Conservation (phyloP, 805 yeast genomes). For the Lipomyces kockii region DNA sequence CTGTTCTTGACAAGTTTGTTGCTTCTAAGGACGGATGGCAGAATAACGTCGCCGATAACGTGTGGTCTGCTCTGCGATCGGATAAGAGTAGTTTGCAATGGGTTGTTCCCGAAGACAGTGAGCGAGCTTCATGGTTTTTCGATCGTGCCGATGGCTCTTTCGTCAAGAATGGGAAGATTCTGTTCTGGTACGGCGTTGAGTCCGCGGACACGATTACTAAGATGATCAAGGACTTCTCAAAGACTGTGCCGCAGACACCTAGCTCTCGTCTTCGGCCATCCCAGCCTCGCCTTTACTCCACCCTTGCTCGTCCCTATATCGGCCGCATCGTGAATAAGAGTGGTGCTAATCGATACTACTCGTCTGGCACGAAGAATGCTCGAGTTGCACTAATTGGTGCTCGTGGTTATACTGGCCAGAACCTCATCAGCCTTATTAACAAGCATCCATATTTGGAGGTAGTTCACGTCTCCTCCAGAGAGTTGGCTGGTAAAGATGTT, state of each 20-base stretch:
- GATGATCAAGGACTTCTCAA: slow-evolving; percentile 23
- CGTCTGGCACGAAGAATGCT: slow-evolving; percentile 58
- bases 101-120: slow-evolving; percentile 88
- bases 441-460: slow-evolving; percentile 85
- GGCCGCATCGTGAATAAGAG: background rate
- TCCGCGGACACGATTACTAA: slow-evolving; percentile 26
- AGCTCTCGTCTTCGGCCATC: slow-evolving; percentile 1
- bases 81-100: slow-evolving; percentile 80
- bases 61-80: slow-evolving; percentile 77
- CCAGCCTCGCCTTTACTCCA: slow-evolving; percentile 24
- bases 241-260: slow-evolving; percentile 3
- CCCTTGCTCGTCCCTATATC: slow-evolving; percentile 16
- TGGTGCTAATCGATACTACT: slow-evolving; percentile 3
- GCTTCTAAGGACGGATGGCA: slow-evolving; percentile 94
- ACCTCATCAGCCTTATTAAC: slow-evolving; percentile 83
- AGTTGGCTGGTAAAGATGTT: slow-evolving; percentile 82
- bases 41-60: slow-evolving; percentile 94
- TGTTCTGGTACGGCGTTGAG: slow-evolving; percentile 91
- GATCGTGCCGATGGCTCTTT: slow-evolving; percentile 93
- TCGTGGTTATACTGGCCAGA: slow-evolving; percentile 96
- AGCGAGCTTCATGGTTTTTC: slow-evolving; percentile 90
- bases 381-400: slow-evolving; percentile 96
- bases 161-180: slow-evolving; percentile 81
- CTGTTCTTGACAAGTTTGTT: slow-evolving; percentile 81
- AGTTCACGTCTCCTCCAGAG: slow-evolving; percentile 95